A percentile compares a stretch with the other conserved stretches of the same genome.
phyloP scores from a whole-genome alignment of 495 filamentous ascomycete genomes.

The Glutinoglossum americanum region DNA sequence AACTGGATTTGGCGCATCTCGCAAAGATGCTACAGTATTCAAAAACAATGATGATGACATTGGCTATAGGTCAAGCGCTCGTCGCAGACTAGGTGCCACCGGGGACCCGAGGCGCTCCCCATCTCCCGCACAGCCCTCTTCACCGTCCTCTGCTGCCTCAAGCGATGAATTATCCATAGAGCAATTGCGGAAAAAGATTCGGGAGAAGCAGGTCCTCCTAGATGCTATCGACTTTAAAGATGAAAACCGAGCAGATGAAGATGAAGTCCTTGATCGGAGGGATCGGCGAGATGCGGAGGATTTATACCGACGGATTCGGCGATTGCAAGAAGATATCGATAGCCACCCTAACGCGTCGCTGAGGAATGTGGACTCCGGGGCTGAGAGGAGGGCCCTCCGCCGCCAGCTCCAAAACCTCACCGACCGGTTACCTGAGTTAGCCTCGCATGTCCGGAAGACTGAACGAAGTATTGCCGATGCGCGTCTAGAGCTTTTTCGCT shows the following conservation, averaged over 20 bases:
- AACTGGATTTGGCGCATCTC: slow-evolving; percentile 23
- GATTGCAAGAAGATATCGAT: slow-evolving; percentile 96
- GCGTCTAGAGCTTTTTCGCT: slow-evolving; percentile 77
- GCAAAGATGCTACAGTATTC: slow-evolving; percentile 92
- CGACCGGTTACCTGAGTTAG: slow-evolving; percentile 77
- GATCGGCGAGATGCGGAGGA: slow-evolving; percentile 88
- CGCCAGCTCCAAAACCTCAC: slow-evolving; percentile 74
- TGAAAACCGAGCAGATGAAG: slow-evolving; percentile 71
- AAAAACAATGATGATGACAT: slow-evolving; percentile 82
- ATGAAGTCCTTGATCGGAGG: slow-evolving; percentile 73
- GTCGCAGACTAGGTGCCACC: slow-evolving; percentile 56
- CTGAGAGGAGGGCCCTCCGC: slow-evolving; percentile 65
- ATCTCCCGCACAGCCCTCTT: slow-evolving; percentile 42
- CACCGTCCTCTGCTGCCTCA: slow-evolving; percentile 45
- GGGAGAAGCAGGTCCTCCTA: slow-evolving; percentile 85
- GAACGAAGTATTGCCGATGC: slow-evolving; percentile 88
- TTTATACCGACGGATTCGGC: slow-evolving; percentile 73
- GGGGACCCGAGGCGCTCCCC: slow-evolving; percentile 55
- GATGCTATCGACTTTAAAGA: slow-evolving; percentile 96
- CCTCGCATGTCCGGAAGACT: slow-evolving; percentile 72
- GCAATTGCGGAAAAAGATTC: slow-evolving; percentile 79
- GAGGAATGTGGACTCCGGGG: slow-evolving; percentile 55
- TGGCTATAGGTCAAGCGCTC: slow-evolving; percentile 84
- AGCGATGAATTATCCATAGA: slow-evolving; percentile 70
- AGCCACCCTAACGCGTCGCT: slow-evolving; percentile 61